A percentile compares a stretch with the other conserved stretches of the same genome.
Evolutionary conservation across 305 asterid genomes (phyloP).

Genomic region (Fraxinus xanthoxyloides): DNA sequence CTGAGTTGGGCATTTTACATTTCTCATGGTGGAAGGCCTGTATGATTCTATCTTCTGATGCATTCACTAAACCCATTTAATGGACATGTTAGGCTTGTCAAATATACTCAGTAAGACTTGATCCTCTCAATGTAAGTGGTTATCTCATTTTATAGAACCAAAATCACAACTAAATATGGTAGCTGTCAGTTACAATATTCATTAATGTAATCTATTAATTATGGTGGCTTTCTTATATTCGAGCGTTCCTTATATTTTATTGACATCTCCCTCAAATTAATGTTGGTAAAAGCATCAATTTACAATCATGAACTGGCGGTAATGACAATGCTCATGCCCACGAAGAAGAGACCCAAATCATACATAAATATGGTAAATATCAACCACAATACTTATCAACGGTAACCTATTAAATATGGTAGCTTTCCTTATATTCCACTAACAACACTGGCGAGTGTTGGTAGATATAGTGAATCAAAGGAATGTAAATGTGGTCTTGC

Average conservation of each 20-base stretch:
- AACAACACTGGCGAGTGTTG: not conserved
- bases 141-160: not conserved
- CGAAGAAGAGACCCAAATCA: not conserved
- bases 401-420: not conserved
- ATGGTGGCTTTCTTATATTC: too few relatives aligned
- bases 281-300: too few relatives aligned
- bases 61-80: not conserved
- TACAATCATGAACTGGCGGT: too few relatives aligned
- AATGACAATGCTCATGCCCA: too few relatives aligned
- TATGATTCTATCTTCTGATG: not conserved
- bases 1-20: not conserved
- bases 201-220: too few relatives aligned
- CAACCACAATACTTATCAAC: not conserved
- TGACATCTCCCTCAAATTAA: not conserved
- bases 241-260: not conserved
- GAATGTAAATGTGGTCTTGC: not conserved
- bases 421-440: too few relatives aligned
- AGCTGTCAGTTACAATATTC: too few relatives aligned
- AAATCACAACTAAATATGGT: not conserved
- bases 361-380: not conserved
- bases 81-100: not conserved
- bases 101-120: not conserved
- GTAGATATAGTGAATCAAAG: not conserved
- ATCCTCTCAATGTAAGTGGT: not conserved
- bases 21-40: not conserved